phyloP scores from a whole-genome alignment of 2,329 filamentous ascomycete species.

The Hymenoscyphus fructigenus region DNA sequence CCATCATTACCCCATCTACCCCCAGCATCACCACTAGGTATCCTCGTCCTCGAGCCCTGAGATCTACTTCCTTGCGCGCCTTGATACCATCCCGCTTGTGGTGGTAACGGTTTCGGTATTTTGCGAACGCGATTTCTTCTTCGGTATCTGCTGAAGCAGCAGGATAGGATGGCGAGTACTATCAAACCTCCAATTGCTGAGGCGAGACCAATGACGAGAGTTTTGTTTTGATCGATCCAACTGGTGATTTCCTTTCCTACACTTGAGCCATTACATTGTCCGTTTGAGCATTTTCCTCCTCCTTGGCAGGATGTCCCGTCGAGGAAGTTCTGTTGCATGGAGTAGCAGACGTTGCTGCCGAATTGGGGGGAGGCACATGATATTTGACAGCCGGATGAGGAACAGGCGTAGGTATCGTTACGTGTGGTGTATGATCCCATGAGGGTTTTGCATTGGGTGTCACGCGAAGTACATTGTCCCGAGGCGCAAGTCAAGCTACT shows the following conservation, averaged over 20 bases:
- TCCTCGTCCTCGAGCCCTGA: neutral
- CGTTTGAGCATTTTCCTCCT: conserved; percentile 77
- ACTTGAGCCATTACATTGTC: conserved; percentile 70
- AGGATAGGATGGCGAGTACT: conserved; percentile 66
- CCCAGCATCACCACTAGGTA: neutral
- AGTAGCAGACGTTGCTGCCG: conserved; percentile 64
- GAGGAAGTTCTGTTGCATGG: conserved; percentile 85
- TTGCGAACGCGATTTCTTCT: conserved; percentile 20
- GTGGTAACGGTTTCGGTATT: conserved; percentile 14
- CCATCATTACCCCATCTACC: conserved; percentile 13
- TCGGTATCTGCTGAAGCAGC: conserved; percentile 57
- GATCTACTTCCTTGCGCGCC: neutral
- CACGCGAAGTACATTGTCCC: conserved; percentile 90
- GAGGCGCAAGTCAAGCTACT: conserved; percentile 71
- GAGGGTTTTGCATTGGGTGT: conserved; percentile 82
- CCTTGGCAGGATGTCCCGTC: conserved; percentile 85
- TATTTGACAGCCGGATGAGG: conserved; percentile 68
- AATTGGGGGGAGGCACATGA: conserved; percentile 71
- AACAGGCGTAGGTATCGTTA: conserved; percentile 81
- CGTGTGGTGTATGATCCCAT: conserved; percentile 72
- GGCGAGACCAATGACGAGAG: conserved; percentile 78
- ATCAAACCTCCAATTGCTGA: conserved; percentile 71
- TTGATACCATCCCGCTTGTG: conserved; percentile 17
- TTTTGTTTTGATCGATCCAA: conserved; percentile 77
- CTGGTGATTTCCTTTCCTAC: conserved; percentile 67